phyloP scores from a whole-genome alignment of 768 basidiomycete genomes.

The Podaxis sp. region DNA sequence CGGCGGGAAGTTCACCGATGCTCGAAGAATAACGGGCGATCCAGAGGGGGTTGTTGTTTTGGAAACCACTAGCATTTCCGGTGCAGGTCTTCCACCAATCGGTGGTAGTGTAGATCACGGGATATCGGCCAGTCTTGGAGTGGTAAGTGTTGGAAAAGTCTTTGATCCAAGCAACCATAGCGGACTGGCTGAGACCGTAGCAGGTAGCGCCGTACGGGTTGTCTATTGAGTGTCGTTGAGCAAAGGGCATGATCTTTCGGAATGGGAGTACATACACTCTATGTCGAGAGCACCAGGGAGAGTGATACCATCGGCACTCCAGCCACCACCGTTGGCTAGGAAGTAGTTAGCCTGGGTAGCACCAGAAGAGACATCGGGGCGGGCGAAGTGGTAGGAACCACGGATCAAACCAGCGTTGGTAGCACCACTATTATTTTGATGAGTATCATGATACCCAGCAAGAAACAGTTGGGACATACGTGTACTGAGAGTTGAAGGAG shows the following conservation, averaged over 20 bases:
- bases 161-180: slow-evolving; percentile 61
- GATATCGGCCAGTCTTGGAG: slow-evolving; percentile 43
- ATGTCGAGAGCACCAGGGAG: slow-evolving; percentile 67
- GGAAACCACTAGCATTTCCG: slow-evolving; percentile 54
- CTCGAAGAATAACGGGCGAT: slow-evolving; percentile 52
- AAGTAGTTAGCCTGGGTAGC: slow-evolving; percentile 62
- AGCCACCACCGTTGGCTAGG: slow-evolving; percentile 58
- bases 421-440: slow-evolving; percentile 44
- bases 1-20: slow-evolving; percentile 56
- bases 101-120: slow-evolving; percentile 50
- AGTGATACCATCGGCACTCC: slow-evolving; percentile 54
- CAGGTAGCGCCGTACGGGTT: slow-evolving; percentile 52
- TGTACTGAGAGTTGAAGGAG: slow-evolving; percentile 39
- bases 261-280: slow-evolving; percentile 42
- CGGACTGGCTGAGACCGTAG: slow-evolving; percentile 50
- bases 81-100: slow-evolving; percentile 72
- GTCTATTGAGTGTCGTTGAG: slow-evolving; percentile 31
- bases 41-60: slow-evolving; percentile 55
- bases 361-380: slow-evolving; percentile 52
- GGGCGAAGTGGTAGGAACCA: slow-evolving; percentile 62
- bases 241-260: not conserved
- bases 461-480: not conserved
- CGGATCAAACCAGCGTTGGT: slow-evolving; percentile 56
- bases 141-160: slow-evolving; percentile 65
- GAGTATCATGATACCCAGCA: not conserved